Evolutionary conservation across 108 stramenopile genomes (phyloP), one percentile per base, ranked within the genome.

Genomic region (Seminavis robusta): DNA sequence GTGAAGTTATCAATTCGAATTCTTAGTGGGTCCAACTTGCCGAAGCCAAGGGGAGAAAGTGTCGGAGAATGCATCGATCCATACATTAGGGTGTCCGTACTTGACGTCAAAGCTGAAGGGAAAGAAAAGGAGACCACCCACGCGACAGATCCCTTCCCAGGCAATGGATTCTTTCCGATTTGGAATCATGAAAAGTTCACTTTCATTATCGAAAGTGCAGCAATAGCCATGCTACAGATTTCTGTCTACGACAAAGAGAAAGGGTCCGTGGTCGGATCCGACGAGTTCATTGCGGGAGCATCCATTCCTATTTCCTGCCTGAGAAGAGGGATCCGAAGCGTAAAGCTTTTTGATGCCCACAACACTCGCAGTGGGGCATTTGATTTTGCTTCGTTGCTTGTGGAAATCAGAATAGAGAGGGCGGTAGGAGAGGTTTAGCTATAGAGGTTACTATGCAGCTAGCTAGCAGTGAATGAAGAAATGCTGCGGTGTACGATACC

Each of bases 1-100:
- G 29, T 76, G 40, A 66, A 57, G 27, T 29, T 93, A 4, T 74
- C 58, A 2, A 71, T 93, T 32, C 72, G 67, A 17, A 79, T 89
- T 13, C 37, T 93, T 51, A 77, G 78, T 49, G 91, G 87, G 1
- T 69, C 84, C 15, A 85, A 81, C 38, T 36, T 93, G 23, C 93
- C 93, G 0, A 91, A 94, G 76, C 88, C 89, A 11, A 74, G 75
- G 17, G 89, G 81, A 17, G 65, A 70, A 28, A 47, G 63, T 19
- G 67, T 38, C n/a, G 87, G 87, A 25, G 86, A 94, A 46, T 84
- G 86, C 47, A 91, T 89, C 20, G 74, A 85, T 65, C 93, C 93
- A 0, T 94, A 90, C 47, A 84, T 94, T 0, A 57, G 62, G 23
- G 71, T 94, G 25, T 59, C 79, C 16, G 61, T 86, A 1, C 67